phyloP scores from a whole-genome alignment of 2,329 filamentous ascomycete species.

The Sporothrix pseudoabietina region DNA sequence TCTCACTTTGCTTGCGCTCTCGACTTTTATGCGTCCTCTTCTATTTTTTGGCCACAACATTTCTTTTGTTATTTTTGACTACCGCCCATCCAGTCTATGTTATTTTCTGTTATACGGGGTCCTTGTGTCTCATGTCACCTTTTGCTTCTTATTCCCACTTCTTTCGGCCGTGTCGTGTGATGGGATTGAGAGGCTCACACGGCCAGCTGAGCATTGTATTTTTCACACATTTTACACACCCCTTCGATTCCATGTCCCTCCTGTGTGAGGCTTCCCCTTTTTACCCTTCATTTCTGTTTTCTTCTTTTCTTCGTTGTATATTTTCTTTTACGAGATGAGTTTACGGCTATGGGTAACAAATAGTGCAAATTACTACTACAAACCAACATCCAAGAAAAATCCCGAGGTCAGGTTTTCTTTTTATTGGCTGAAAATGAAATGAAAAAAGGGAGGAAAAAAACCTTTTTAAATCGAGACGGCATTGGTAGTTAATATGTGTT shows the following conservation, averaged over 20 bases:
- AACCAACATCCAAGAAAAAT: not conserved
- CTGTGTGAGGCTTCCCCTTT: slow-evolving; percentile 7
- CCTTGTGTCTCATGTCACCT: slow-evolving; percentile 10
- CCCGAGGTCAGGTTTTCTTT: slow-evolving; percentile 28
- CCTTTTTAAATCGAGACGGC: not conserved
- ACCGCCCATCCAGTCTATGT: slow-evolving; percentile 25
- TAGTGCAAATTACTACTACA: not conserved
- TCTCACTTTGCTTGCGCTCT: slow-evolving; percentile 7
- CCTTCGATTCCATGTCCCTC: slow-evolving; percentile 9
- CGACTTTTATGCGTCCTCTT: slow-evolving; percentile 30
- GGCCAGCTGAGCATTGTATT: slow-evolving; percentile 30
- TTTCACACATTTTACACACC: slow-evolving; percentile 33
- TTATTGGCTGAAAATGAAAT: slow-evolving; percentile 28
- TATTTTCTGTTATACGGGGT: slow-evolving; percentile 33
- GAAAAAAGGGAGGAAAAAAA: not conserved
- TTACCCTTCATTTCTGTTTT: slow-evolving; percentile 3
- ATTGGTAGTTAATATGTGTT: not conserved
- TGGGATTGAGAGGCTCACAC: not conserved
- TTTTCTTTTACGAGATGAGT: slow-evolving; percentile 34
- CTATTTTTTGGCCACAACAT: slow-evolving; percentile 32
- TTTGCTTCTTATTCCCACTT: slow-evolving; percentile 5
- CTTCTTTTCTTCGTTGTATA: not conserved
- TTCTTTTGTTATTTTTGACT: slow-evolving; percentile 26
- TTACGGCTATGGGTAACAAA: slow-evolving; percentile 34
- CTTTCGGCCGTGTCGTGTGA: not conserved